A percentile compares a stretch with the other conserved stretches of the same genome.
Evolutionary conservation across 2,329 filamentous ascomycete species (phyloP).

Genomic region (Delphinella strobiligena): DNA sequence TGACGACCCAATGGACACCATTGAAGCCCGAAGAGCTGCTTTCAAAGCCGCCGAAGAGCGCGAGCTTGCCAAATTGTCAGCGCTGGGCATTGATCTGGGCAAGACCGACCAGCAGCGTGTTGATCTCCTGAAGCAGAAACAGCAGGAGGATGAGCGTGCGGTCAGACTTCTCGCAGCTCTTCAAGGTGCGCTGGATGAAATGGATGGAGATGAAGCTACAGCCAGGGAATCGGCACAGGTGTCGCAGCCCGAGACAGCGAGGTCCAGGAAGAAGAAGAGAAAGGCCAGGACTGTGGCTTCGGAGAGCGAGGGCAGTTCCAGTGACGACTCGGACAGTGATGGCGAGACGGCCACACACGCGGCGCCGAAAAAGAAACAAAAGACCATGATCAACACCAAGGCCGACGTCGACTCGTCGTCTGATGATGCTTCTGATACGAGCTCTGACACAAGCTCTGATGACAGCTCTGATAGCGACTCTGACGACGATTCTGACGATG

Average conservation of each 20-base stretch:
- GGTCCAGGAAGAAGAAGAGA: conserved; percentile 14
- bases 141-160: conserved; percentile 22
- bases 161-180: conserved; percentile 14
- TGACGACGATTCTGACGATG: not conserved
- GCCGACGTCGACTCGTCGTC: not conserved
- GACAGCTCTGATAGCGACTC: not conserved
- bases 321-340: not conserved
- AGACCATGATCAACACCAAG: not conserved
- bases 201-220: conserved; percentile 10
- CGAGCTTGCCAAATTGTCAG: conserved; percentile 21
- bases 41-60: conserved; percentile 24
- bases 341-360: conserved; percentile 1
- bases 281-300: conserved; percentile 22
- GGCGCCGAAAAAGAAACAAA: not conserved
- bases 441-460: not conserved
- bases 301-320: conserved; percentile 9
- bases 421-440: conserved; percentile 3
- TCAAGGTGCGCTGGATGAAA: conserved; percentile 12
- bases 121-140: conserved; percentile 22
- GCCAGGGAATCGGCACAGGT: conserved; percentile 1
- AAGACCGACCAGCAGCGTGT: conserved; percentile 16
- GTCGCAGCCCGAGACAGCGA: conserved; percentile 2
- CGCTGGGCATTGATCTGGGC: conserved; percentile 2
- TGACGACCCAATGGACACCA: conserved; percentile 20
- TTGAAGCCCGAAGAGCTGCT: conserved; percentile 22